Evolutionary conservation across 164 flowering plant species (phyloP), one percentile per base, ranked within the genome.

Genomic region (Vitis riparia): DNA sequence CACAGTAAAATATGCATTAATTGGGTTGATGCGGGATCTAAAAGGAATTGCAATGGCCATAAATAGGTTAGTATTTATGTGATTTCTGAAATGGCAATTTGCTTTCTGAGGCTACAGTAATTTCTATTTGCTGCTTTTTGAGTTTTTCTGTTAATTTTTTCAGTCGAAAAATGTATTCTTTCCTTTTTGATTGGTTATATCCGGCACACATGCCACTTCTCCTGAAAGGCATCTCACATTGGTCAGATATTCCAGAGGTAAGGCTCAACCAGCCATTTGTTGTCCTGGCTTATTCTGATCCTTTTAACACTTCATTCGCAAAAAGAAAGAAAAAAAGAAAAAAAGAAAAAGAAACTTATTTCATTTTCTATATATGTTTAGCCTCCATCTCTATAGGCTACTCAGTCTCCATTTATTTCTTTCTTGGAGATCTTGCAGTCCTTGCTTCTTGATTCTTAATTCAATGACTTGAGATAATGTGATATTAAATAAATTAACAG

Each of bases 1-100:
- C 69, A 71, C 82, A 73, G 85, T 86, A 14, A 88, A 88, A 59
- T 84, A 83, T 76, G 87, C 87, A 47, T 70, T 88, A 69, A 80
- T 86, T 68, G 92, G 92, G 9, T 70, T 88, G 69, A 86, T 84
- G 88, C 77, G 92, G 72, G 92, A 88, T 75, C 84, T 88, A 3
- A 84, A 89, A 74, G 92, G 92, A 37, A 86, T 88, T 68, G 77
- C 86, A 63, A 88, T 86, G 92, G 92, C 92, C 57, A 86, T 89
- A 56, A 88, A 82, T 67, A 88, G 87, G 92, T 86, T 56, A 10
- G 51, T 59, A 56, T 47, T 68, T 8, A 8, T 70, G 50, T 29
- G 9, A 13, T 65, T 63, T 63, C 5, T 67, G 62, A 50, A 52
- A 11, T n/a, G 3, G 55, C 11, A 52, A 3, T 11, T 52, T 3